Evolutionary conservation across 2,329 filamentous ascomycete species (phyloP).

Genomic region (Fusarium sp.): DNA sequence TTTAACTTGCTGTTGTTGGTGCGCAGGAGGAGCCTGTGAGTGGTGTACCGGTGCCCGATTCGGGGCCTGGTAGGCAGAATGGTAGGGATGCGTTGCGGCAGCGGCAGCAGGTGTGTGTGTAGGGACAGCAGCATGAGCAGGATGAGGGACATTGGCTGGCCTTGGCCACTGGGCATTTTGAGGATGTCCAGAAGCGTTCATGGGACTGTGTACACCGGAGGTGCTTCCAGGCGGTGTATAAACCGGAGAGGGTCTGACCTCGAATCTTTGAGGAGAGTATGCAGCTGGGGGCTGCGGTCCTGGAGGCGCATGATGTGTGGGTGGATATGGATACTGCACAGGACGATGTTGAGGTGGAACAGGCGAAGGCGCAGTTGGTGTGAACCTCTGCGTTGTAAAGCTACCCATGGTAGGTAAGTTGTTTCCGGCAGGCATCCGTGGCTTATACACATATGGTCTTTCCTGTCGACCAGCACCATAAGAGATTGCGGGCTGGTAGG

Average conservation of each 20-base stretch:
- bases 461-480: constrained; percentile 45
- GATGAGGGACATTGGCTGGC: not conserved
- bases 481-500: constrained; percentile 41
- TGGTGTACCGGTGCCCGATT: not conserved
- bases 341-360: constrained; percentile 21
- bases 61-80: constrained; percentile 5
- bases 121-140: not conserved
- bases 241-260: constrained; percentile 30
- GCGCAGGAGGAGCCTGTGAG: constrained; percentile 19
- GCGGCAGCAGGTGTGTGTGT: not conserved
- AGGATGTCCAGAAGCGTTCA: not conserved
- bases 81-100: not conserved
- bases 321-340: constrained; percentile 27
- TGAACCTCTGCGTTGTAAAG: constrained; percentile 45
- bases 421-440: constrained; percentile 51
- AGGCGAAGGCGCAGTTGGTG: constrained; percentile 23
- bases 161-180: constrained; percentile 28
- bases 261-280: constrained; percentile 43
- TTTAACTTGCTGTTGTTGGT: constrained; percentile 41
- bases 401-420: constrained; percentile 35
- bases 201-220: not conserved
- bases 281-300: constrained; percentile 19
- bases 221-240: constrained; percentile 19
- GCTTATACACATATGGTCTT: constrained; percentile 67
- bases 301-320: constrained; percentile 7